Base-by-base conservation (phyloP, 306 rosid species). In the Dryas alaskensis region DNA sequence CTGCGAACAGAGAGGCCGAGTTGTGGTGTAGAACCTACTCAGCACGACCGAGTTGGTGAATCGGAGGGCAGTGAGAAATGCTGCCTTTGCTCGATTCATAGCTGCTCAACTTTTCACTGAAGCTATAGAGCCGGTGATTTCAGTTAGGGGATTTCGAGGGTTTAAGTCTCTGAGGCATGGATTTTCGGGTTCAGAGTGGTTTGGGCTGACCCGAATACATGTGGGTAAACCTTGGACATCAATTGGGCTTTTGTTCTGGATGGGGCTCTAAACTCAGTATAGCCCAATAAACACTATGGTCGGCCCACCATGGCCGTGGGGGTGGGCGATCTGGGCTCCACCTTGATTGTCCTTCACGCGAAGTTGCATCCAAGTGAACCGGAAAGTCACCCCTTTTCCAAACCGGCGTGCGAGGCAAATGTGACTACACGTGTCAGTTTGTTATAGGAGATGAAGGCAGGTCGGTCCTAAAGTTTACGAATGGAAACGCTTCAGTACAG, bases 21-120 rank as follows among this genome's bases (percentile, higher is more conserved):
- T 65, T 37, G 77, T 9, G 10, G 66, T 47, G 71, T n/a, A 8
- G 65, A 72, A 14, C 60, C 83, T 86, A 69, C 77, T 67, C 62
- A 84, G 72, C 73, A 78, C 65, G 67, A 78, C 31, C 76, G 87
- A 88, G 77, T 81, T 77, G 49, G 85, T 59, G 46, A 83, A 65
- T 72, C 86, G 74, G 79, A 88, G 83, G n/a, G 87, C 76, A 31
- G 69, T 10, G n/a, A 72, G 71, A 16, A 87, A 40, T 12, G 67
- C 70, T 14, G 86, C 76, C 75, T 54, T 88, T 45, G 84, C 79
- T 51, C 91, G 83, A 53, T 82, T 86, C 98, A 94, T 94, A 45
- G 76, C 79, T 46, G 83, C 73, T 49, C 6, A 58, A 69, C 60
- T 40, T 55, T 8, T 13, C 65, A 4, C 70, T 50, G 43, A 19